A percentile compares a stretch with the other conserved stretches of the same genome.
Conservation (phyloP, 805 yeast species). For the Diddensiella caesifluorescens region DNA sequence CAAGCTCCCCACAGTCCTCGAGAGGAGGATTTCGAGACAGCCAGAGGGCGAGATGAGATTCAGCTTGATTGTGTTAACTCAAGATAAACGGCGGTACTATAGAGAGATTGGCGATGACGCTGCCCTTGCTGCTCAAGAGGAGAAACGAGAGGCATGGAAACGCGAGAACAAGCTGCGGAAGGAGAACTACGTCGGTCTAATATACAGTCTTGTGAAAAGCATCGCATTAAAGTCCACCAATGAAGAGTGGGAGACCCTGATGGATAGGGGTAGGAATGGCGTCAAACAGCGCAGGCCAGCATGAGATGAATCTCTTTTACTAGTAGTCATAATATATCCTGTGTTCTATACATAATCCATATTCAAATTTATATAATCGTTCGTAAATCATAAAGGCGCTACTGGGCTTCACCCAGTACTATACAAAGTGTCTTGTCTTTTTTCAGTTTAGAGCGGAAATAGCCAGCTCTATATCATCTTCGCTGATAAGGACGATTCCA, state of each 20-base stretch:
- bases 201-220: conserved; percentile 42
- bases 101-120: conserved; percentile 38
- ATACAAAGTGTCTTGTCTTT: too few species aligned
- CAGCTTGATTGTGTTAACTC: conserved; percentile 49
- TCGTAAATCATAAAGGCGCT: too few species aligned
- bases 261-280: conserved; percentile 10
- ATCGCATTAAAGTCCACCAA: conserved; percentile 30
- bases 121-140: conserved; percentile 37
- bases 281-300: too few species aligned
- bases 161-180: conserved; percentile 51
- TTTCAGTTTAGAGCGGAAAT: conserved; percentile 17
- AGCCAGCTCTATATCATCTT: conserved; percentile 41
- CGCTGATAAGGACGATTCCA: conserved; percentile 55
- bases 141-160: conserved; percentile 48
- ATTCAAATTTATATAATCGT: too few species aligned
- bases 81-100: conserved; percentile 42
- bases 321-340: too few species aligned
- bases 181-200: conserved; percentile 49
- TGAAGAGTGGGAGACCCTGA: conserved; percentile 18
- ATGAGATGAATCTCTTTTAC: too few species aligned
- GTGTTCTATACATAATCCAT: too few species aligned
- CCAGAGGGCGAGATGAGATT: conserved; percentile 48
- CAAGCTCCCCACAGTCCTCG: conserved; percentile 41
- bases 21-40: conserved; percentile 43
- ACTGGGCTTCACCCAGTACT: too few species aligned